Evolutionary conservation across 768 basidiomycete species (phyloP), one percentile per base, ranked within the genome.

Genomic region (Mycena venus): DNA sequence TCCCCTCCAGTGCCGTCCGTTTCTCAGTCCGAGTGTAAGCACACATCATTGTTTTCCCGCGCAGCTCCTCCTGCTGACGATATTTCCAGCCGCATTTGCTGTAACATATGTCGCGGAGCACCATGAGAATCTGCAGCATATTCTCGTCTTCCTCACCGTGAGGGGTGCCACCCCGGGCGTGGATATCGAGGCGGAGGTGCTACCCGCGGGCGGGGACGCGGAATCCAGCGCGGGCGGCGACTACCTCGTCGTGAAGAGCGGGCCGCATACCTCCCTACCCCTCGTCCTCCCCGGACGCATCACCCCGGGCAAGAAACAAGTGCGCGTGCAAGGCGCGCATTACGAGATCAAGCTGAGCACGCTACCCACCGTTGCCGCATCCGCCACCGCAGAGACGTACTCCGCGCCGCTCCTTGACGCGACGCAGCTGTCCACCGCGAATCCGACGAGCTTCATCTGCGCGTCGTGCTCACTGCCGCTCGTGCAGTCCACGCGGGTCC

Each of bases 111-210:
- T 91, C 38, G 89, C 90, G 29, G 97, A 98, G 82, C 90, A 95
- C 79, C 96, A 97, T 79, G 95, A 97, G 80, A 95, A 92, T 69
- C 89, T 99, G 5, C 91, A 92, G 27, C 93, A 93, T 60, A 88
- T 98, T 34, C 86, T 96, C 40, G 90, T 96, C 27, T 94, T 96
- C 80, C 85, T 97, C 63, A 89, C 90, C 25, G 84, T 92, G 36
- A 86, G 86, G 2, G 89, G 90, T 4, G 79, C 86, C 5, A 86
- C 84, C 1, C 83, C 88, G 5, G 88, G 88, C 3, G 81, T 85
- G 14, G 90, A 91, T 63, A 82, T 93, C 25, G 91, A 90, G 77
- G 93, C 94, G 0, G 93, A 95, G 75, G 91, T 95, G 15, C 82
- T 92, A 6, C 87, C 90, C 0, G 84, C 88, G 19, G 85, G 85